Conservation (phyloP, 306 rosid genomes). For the Inga leiocalycina region DNA sequence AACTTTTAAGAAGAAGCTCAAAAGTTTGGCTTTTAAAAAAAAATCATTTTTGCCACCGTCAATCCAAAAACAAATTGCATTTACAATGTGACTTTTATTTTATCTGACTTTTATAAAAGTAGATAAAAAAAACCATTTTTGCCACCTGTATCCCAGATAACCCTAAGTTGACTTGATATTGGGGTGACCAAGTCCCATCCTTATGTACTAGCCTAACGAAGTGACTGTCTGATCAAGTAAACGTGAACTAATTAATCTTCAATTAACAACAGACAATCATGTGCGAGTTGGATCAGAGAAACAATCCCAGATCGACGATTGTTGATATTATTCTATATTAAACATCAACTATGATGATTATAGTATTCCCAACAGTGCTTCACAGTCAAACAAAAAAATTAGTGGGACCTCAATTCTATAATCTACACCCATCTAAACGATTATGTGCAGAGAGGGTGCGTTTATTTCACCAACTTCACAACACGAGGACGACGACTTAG, state of each 20-base stretch:
- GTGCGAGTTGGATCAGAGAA: neutral
- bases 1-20: no score
- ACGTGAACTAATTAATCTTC: neutral
- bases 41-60: no score
- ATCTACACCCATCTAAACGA: neutral
- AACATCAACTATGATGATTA: neutral
- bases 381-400: slow-evolving; percentile 10
- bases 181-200: neutral
- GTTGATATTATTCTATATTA: no score
- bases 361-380: neutral
- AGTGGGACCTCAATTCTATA: neutral
- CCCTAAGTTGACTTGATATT: neutral
- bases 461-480: neutral
- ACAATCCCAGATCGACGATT: neutral
- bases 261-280: neutral
- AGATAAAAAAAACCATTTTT: no score
- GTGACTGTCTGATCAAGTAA: neutral
- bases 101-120: no score
- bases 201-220: neutral
- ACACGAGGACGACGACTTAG: neutral
- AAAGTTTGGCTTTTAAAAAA: no score
- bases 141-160: no score
- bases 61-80: no score
- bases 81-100: no score
- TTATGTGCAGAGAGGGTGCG: neutral